Evolutionary conservation across 495 filamentous ascomycete genomes (phyloP).

Genomic region (Penicillium samsonianum): DNA sequence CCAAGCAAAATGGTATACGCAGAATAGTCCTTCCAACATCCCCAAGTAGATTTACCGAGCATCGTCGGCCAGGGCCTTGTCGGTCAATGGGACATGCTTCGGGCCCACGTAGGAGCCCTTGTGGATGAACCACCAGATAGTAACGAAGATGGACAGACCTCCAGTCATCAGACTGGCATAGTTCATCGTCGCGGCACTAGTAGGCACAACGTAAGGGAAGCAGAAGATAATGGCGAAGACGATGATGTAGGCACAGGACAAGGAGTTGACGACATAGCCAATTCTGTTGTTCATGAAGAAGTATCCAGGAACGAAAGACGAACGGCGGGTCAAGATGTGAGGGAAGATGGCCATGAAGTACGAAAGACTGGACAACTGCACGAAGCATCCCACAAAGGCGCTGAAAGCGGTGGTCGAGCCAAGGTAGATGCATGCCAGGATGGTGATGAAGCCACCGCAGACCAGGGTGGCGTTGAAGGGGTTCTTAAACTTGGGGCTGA

Average conservation of each 20-base stretch:
- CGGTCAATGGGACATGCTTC: constrained; percentile 40
- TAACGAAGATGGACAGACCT: constrained; percentile 54
- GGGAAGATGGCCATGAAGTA: constrained; percentile 78
- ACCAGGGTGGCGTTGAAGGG: constrained; percentile 70
- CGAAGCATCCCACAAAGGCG: constrained; percentile 70
- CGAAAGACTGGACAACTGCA: constrained; percentile 68
- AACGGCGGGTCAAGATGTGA: constrained; percentile 65
- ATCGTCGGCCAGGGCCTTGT: constrained; percentile 34
- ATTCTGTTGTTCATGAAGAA: constrained; percentile 65
- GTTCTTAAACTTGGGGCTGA: constrained; percentile 53
- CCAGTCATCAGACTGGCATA: constrained; percentile 68
- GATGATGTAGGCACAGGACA: constrained; percentile 64
- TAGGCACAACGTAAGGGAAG: constrained; percentile 67
- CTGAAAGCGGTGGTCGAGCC: constrained; percentile 73
- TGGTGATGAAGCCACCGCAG: constrained; percentile 58
- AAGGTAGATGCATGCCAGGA: constrained; percentile 73
- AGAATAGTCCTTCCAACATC: constrained; percentile 8
- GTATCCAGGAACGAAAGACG: constrained; percentile 62
- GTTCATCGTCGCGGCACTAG: constrained; percentile 63
- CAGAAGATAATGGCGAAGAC: constrained; percentile 77
- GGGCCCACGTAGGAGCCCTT: constrained; percentile 39
- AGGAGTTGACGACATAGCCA: constrained; percentile 60
- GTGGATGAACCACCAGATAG: constrained; percentile 44
- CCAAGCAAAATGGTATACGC: constrained; percentile 19
- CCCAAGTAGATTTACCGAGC: constrained; percentile 23